Conservation (phyloP, 2,329 filamentous ascomycete species). For the Coleophoma cylindrospora region DNA sequence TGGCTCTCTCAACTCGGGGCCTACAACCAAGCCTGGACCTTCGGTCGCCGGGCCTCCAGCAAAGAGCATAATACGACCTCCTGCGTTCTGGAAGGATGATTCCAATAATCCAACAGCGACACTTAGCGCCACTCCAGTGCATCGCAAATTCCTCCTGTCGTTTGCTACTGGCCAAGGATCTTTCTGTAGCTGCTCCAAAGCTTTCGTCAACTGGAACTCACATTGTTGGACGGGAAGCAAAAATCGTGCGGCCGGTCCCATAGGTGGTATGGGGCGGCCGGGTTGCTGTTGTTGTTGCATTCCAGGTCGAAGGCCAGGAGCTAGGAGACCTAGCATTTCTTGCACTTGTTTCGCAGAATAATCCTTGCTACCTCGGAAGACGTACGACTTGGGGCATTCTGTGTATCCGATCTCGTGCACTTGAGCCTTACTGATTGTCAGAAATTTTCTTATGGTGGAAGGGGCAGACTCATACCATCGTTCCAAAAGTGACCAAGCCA, state of each 20-base stretch:
- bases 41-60: slow-evolving; percentile 92
- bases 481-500: slow-evolving; percentile 82
- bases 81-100: slow-evolving; percentile 91
- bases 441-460: too few relatives aligned
- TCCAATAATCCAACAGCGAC: slow-evolving; percentile 91
- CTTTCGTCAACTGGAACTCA: slow-evolving; percentile 95
- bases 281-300: slow-evolving; percentile 59
- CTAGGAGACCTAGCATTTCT: slow-evolving; percentile 88
- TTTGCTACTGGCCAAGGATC: slow-evolving; percentile 97
- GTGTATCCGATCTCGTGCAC: slow-evolving; percentile 97
- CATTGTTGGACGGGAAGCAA: slow-evolving; percentile 91
- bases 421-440: slow-evolving; percentile 56
- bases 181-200: slow-evolving; percentile 89
- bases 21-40: slow-evolving; percentile 94
- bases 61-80: slow-evolving; percentile 95
- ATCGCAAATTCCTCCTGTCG: slow-evolving; percentile 84
- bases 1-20: slow-evolving; percentile 89
- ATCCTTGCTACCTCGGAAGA: slow-evolving; percentile 96
- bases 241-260: slow-evolving; percentile 83
- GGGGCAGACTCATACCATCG: slow-evolving; percentile 60
- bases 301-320: slow-evolving; percentile 68
- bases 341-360: slow-evolving; percentile 99
- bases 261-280: slow-evolving; percentile 67
- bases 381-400: slow-evolving; percentile 97
- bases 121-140: slow-evolving; percentile 93